Evolutionary conservation across 2,329 filamentous ascomycete genomes (phyloP), one percentile per base, ranked within the genome.

Genomic region (Aureobasidium sp.): DNA sequence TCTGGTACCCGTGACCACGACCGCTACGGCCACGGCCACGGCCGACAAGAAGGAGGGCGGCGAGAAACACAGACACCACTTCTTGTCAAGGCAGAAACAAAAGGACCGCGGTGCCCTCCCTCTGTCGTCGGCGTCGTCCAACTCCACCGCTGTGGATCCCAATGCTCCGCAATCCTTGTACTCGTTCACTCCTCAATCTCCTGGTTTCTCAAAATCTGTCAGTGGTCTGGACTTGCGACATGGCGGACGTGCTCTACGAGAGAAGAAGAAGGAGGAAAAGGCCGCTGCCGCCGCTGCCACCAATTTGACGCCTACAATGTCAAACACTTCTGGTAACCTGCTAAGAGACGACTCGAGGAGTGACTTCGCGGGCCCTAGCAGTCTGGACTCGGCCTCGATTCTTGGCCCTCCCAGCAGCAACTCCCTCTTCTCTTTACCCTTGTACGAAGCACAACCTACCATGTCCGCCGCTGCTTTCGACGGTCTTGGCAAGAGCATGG

Each of bases 181-280:
- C 77, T 91, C 85, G 65, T 92, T 93, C 74, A 88, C 89, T 1
- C 89, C 89, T 1, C 82, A 87, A 8, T 91, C 87, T 64, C 88
- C 89, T 1, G 87, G 83, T 36, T 96, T 97, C 72, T 82, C 87
- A 41, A 95, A 94, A 75, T 88, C 87, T 3, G 89, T 94, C 70
- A 93, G 89, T 63, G 89, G 88, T 0, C 78, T 93, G 47, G 90
- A 93, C 73, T 77, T 93, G 29, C 81, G 90, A 57, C 89, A 93
- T 75, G 90, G 88, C 45, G 89, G 87, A 1, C 83, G 88, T 45
- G 88, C 87, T 7, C 75, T 92, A 49, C 83, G 89, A 41, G 91
- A 96, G 71, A 96, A 93, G 65, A 80, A 81, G 67, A 81, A 79
- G 64, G 79, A 81, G 67, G 79, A 81, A 64, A 81, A 81, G 64